Percentiles rank a stretch among this genome's conserved stretches.
These are phyloP conservation scores for Diaporthe citri DNA, from an alignment of 2,329 filamentous ascomycete genomes.

Conservation along the genomic window DNA sequence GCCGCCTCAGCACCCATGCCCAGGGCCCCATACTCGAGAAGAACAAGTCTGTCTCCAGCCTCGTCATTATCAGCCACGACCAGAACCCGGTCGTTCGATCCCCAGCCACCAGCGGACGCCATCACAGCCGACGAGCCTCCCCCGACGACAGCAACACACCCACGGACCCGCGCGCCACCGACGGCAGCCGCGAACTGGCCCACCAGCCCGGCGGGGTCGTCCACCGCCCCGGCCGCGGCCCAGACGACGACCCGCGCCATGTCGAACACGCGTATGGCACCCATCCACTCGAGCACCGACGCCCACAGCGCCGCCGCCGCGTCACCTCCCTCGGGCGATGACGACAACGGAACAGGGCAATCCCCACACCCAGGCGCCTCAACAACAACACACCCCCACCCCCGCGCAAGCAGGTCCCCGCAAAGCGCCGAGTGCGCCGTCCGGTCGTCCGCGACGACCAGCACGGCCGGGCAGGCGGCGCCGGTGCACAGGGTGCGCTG, in stretches of 20 bases:
- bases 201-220: background rate
- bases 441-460: constrained; percentile 72
- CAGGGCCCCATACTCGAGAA: constrained; percentile 15
- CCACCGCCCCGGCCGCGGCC: constrained; percentile 50
- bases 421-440: constrained; percentile 72
- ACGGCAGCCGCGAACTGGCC: constrained; percentile 1
- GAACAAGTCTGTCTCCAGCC: constrained; percentile 16
- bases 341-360: constrained; percentile 64
- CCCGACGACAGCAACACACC: constrained; percentile 25
- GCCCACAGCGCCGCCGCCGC: constrained; percentile 72
- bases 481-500: constrained; percentile 45
- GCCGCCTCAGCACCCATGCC: background rate
- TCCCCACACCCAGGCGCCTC: constrained; percentile 78
- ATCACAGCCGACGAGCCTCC: background rate
- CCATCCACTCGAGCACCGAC: constrained; percentile 72
- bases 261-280: constrained; percentile 63
- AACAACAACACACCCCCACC: constrained; percentile 72
- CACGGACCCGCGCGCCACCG: background rate
- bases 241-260: constrained; percentile 69
- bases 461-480: constrained; percentile 57
- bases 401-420: constrained; percentile 71
- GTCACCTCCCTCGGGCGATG: constrained; percentile 52
- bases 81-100: background rate
- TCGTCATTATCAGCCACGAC: constrained; percentile 24
- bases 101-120: background rate